Base-by-base conservation (phyloP, 305 asterid species). In the Fraxinus ornus region DNA sequence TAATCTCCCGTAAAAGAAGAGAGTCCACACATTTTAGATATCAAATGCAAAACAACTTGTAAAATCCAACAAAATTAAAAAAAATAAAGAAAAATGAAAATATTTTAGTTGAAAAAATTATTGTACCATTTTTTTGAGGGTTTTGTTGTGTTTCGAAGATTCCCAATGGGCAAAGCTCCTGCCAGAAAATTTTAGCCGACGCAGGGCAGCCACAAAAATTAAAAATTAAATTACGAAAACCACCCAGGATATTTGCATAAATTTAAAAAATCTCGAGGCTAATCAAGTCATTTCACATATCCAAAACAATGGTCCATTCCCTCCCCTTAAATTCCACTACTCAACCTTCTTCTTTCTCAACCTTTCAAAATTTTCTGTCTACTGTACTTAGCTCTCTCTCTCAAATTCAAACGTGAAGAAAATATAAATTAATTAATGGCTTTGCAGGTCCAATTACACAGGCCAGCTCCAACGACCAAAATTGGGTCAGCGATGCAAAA, bases 381-480 rank as follows among this genome's bases (percentile, higher is more conserved):
- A 22, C 36, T 64, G 64, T 44, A n/a, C 55, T 26, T 30, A 22
- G 13, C 17, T 6, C 6, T 10, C n/a, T 26, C 47, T 10, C 74
- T 2, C 12, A 19, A n/a, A 24, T 4, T 7, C n/a, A 5, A 55
- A 21, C 4, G 28, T 21, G 74, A 66, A 66, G 74, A 66, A 66
- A 12, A 9, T 26, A 9, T 10, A 8, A 9, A 10, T 1, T 28
- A 71, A 93, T 95, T 66, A 9, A 66, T 66, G 99, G 99, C 97
- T 79, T 86, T 95, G 90, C 97, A 91, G 86, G 91, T 92, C 39
- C 74, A 66, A 66, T 15, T 66, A 12, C 90, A 88, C 85, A 79
- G 90, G 84, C 86, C 87, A 77, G 86, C 84, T 83, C 93, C 94
- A 4, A 83, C 90, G 90, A 89, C 86, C 76, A 80, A 90, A 36